phyloP scores from a whole-genome alignment of 192 early-diverging fungal genomes.

The Lobosporangium transversale region DNA sequence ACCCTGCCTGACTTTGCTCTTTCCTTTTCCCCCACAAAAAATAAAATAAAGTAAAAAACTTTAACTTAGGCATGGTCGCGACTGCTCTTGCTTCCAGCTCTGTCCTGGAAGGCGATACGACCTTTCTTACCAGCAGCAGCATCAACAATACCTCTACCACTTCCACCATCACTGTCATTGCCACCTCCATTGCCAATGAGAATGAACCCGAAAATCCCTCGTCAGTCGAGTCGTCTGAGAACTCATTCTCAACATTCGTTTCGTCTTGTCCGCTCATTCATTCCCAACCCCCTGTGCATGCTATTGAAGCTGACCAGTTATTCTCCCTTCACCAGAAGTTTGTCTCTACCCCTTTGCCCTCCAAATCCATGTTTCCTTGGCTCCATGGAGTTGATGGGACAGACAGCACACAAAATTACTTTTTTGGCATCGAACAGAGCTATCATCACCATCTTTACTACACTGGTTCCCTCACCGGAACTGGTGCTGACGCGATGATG shows the following conservation, averaged over 20 bases:
- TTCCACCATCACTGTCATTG: too few relatives aligned
- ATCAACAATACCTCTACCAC: not conserved
- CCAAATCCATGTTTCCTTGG: conserved; percentile 68
- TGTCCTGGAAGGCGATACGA: not conserved
- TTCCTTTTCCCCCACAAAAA: not conserved
- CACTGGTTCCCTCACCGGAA: too few relatives aligned
- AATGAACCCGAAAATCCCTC: not conserved
- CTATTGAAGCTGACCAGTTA: conserved; percentile 53
- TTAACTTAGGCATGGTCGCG: conserved; percentile 27
- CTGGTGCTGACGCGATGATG: not conserved
- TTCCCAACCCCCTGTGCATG: conserved; percentile 45
- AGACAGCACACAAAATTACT: conserved; percentile 58
- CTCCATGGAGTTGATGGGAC: conserved; percentile 67
- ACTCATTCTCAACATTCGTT: not conserved
- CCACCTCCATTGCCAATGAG: not conserved
- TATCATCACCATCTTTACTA: conserved; percentile 1
- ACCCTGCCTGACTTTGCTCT: too few relatives aligned
- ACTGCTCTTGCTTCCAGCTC: conserved; percentile 15
- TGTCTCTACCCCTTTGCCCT: conserved; percentile 56
- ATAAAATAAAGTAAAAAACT: not conserved
- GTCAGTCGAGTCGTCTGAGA: not conserved
- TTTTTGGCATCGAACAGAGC: conserved; percentile 65
- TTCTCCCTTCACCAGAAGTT: conserved; percentile 55
- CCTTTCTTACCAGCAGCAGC: too few relatives aligned
- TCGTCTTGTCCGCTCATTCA: conserved; percentile 33